Percentiles rank a stretch among this genome's conserved stretches.
Evolutionary conservation across 495 filamentous ascomycete species (phyloP).

Genomic region (Talaromyces borbonicus): DNA sequence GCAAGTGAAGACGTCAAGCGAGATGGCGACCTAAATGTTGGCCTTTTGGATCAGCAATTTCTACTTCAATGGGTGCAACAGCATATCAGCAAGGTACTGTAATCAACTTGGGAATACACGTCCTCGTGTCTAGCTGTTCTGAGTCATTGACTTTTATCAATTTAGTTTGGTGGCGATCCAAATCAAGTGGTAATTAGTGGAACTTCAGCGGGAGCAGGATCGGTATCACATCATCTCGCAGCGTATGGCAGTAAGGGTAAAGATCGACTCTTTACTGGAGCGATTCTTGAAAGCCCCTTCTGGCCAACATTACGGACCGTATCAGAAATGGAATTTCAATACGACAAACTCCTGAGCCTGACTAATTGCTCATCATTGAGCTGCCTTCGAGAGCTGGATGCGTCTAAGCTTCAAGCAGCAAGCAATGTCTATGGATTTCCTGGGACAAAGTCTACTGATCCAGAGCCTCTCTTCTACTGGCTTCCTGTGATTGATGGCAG

Average conservation of each 20-base stretch:
- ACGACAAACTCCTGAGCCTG: conserved; percentile 44
- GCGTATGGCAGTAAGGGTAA: conserved; percentile 46
- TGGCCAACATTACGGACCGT: conserved; percentile 51
- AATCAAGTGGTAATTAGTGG: conserved; percentile 59
- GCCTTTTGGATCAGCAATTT: conserved; percentile 56
- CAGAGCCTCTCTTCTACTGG: conserved; percentile 37
- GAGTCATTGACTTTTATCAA: neutral
- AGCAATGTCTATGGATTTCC: conserved; percentile 44
- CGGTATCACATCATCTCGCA: conserved; percentile 53
- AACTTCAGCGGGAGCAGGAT: conserved; percentile 56
- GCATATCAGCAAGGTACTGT: conserved; percentile 36
- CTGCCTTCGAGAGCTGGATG: conserved; percentile 46
- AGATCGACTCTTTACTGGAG: conserved; percentile 49
- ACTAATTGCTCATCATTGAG: conserved; percentile 25
- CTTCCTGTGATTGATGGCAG: conserved; percentile 47
- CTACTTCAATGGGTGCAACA: conserved; percentile 54
- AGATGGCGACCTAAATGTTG: conserved; percentile 45
- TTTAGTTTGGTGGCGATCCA: conserved; percentile 59
- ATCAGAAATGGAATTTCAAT: conserved; percentile 50
- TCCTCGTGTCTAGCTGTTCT: conserved; percentile 4
- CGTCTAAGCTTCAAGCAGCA: conserved; percentile 36
- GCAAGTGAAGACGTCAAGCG: conserved; percentile 46
- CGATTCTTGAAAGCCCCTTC: conserved; percentile 50
- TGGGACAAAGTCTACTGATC: conserved; percentile 21
- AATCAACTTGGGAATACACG: neutral